Percentiles rank a stretch among this genome's conserved stretches.
Evolutionary conservation across 495 filamentous ascomycete genomes (phyloP).

Genomic region (Jackrogersella multiformis): DNA sequence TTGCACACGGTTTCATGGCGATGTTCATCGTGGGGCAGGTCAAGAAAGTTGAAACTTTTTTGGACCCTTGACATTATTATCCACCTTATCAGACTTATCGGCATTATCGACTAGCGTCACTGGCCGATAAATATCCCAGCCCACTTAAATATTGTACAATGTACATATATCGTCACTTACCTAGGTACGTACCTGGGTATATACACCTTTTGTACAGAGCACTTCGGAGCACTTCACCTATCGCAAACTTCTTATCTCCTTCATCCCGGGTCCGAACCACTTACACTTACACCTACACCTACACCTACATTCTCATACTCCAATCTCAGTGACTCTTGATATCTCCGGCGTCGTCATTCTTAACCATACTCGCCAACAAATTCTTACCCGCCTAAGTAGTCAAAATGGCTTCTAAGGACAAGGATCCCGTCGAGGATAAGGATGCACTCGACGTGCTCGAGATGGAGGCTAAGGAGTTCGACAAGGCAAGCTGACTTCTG

Average conservation of each 20-base stretch:
- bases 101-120: slow-evolving; percentile 24
- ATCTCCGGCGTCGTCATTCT: background rate
- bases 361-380: background rate
- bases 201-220: background rate
- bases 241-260: slow-evolving; percentile 32
- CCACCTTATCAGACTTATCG: slow-evolving; percentile 10
- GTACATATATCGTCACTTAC: background rate
- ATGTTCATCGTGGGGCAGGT: slow-evolving; percentile 28
- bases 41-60: slow-evolving; percentile 33
- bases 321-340: background rate
- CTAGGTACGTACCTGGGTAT: background rate
- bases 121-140: slow-evolving; percentile 12
- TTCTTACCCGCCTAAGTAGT: background rate
- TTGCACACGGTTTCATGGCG: background rate
- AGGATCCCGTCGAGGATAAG: slow-evolving; percentile 64
- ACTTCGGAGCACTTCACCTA: too few species aligned
- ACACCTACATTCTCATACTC: slow-evolving; percentile 1
- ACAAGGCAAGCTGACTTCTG: slow-evolving; percentile 67
- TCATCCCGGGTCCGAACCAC: slow-evolving; percentile 11
- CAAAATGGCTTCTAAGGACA: slow-evolving; percentile 36
- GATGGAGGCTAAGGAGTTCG: slow-evolving; percentile 86
- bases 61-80: background rate
- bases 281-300: background rate
- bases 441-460: slow-evolving; percentile 88
- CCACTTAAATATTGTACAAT: slow-evolving; percentile 7